Base-by-base conservation (phyloP, 1,139 yeast species). In the Yamadazyma triangularis region DNA sequence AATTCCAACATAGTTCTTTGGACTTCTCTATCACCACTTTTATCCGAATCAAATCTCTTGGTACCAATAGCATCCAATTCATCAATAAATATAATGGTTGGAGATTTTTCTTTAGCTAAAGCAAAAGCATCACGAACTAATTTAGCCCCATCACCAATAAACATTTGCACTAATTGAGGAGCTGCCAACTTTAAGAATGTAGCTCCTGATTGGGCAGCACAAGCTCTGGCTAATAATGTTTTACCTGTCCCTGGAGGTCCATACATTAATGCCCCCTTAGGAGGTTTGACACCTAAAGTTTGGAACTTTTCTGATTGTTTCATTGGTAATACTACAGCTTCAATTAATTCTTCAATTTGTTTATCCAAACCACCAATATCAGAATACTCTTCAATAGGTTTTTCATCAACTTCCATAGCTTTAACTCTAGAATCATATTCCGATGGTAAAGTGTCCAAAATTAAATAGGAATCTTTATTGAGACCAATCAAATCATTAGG, bases 191-290 rank as follows among this genome's bases (percentile, higher is more conserved):
- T 91, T 53, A 91, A 70, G 56, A 91, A 91, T 0, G 98, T 91
- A n/a, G 98, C 98, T 39, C 93, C 94, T 0, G 96, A 85, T 59
- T 91, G 97, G 4, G 98, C 98, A 10, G 99, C 99, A 75, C 98
- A 91, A 2, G 98, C 98, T 56, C 98, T 77, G 4, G 99, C 99
- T 45, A 91, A 71, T 41, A 91, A 70, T 1, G 98, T 91, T 62
- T 91, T 91, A 58, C 99, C 99, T 2, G 99, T 91, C 53, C 99
- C 99, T 30, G 99, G 99, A 12, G 99, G 98, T 8, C 99, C 99
- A 57, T 91, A 91, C 98, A 91, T 91, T 38, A 91, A 70, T 0
- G 97, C 98, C 47, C 98, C 98, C 60, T 91, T 91, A 38, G 98
- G 98, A 4, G 98, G 94, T 58, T 86, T 89, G 50, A 91, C 88